Percentiles rank a stretch among this genome's conserved stretches.
Evolutionary conservation across 495 filamentous ascomycete genomes (phyloP).

Genomic region (Penicillium coprophilum): DNA sequence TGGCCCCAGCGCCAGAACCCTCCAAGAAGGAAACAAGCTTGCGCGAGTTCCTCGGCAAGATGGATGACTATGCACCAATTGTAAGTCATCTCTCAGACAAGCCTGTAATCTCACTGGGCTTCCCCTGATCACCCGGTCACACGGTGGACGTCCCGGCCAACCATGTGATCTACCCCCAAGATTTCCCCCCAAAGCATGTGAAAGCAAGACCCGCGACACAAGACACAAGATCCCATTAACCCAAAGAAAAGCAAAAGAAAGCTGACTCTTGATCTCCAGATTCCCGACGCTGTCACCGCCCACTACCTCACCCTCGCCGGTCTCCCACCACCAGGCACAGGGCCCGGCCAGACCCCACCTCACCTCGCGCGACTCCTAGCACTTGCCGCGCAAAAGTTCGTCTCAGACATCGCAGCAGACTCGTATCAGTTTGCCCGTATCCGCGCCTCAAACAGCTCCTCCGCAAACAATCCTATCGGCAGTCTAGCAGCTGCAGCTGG

Average conservation of each 20-base stretch:
- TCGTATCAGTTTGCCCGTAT: conserved; percentile 97
- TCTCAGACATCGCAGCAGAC: conserved; percentile 95
- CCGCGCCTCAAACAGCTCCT: conserved; percentile 82
- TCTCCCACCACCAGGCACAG: conserved; percentile 81
- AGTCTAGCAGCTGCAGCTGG: conserved; percentile 77
- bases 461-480: conserved; percentile 82
- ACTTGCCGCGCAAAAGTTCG: conserved; percentile 95
- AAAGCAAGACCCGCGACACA: background rate
- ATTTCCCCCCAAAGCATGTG: background rate
- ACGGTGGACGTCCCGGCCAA: background rate
- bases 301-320: conserved; percentile 97
- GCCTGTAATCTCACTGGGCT: background rate
- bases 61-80: conserved; percentile 98
- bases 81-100: conserved; percentile 50
- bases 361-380: conserved; percentile 90
- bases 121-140: background rate
- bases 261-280: conserved; percentile 54
- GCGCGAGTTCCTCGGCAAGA: conserved; percentile 87
- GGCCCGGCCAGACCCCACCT: conserved; percentile 76
- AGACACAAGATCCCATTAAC: background rate
- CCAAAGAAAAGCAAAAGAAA: conserved; percentile 7
- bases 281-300: conserved; percentile 94
- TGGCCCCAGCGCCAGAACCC: conserved; percentile 48
- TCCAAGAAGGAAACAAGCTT: conserved; percentile 87
- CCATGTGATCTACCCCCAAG: background rate